phyloP scores from a whole-genome alignment of 148 eudicot species.

The Selenicereus undatus region DNA sequence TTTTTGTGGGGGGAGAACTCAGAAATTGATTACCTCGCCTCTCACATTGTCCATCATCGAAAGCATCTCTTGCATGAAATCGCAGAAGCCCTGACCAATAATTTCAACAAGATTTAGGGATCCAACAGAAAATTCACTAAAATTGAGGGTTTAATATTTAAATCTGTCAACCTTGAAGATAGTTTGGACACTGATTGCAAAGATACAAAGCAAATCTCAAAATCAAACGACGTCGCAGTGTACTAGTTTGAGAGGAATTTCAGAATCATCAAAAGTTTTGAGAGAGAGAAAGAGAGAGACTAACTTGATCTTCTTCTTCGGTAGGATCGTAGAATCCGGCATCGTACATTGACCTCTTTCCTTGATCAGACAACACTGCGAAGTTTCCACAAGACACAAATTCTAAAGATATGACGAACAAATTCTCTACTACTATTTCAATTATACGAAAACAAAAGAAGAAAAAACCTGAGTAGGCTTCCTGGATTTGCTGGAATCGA shows the following conservation, averaged over 20 bases:
- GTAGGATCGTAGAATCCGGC: slow-evolving; percentile 78
- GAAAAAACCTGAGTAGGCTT: slow-evolving; percentile 74
- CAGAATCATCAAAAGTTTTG: background rate
- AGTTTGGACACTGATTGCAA: background rate
- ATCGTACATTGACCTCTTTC: slow-evolving; percentile 78
- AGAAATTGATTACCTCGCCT: slow-evolving; percentile 40
- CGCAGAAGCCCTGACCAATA: slow-evolving; percentile 66
- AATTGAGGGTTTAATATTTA: background rate
- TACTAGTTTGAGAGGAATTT: background rate
- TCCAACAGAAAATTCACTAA: background rate
- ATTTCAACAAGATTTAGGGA: background rate
- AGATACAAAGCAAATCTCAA: background rate
- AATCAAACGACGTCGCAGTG: slow-evolving; percentile 1
- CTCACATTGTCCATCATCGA: slow-evolving; percentile 67
- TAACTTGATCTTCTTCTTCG: slow-evolving; percentile 62
- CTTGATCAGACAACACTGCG: slow-evolving; percentile 78
- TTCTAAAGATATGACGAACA: background rate
- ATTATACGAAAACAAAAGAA: too few species aligned
- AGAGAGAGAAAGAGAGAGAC: background rate
- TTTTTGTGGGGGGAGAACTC: background rate
- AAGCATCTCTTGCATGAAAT: slow-evolving; percentile 80
- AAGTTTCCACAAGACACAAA: background rate
- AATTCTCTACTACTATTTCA: background rate
- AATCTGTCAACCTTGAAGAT: background rate
- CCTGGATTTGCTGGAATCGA: slow-evolving; percentile 89